Base-by-base conservation (phyloP, 345 rosid genomes). In the Brassica napus region DNA sequence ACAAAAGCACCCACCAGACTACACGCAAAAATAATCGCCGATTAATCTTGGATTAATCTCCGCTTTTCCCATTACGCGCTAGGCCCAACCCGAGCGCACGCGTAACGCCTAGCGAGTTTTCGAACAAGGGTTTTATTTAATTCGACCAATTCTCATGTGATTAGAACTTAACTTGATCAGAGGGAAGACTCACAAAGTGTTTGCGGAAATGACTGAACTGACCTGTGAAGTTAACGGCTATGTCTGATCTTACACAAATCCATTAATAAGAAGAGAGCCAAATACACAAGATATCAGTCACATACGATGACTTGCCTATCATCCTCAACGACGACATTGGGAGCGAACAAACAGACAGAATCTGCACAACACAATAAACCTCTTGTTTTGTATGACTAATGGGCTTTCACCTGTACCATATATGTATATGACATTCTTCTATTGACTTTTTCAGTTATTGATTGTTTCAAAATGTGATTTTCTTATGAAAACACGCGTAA, bases 181-280 rank as follows among this genome's bases (percentile, higher is more conserved):
- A 42, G 6, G 32, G 52, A 14, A 0, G 60, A 35, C 9, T 23
- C 8, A 81, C 31, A 8, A 77, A 0, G 71, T 82, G 88, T 87
- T 88, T 93, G 84, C 4, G 9, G 42, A 35, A 35, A 35, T 35
- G 42, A 35, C 10, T 35, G 0, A 91, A 80, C 88, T 77, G 73
- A 91, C 98, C 97, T 83, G 99, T 90, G 78, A 93, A 90, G 89
- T 95, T 93, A 39, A 89, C 97, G 2, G 99, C 98, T 6, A 95
- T 85, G 83, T 95, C 99, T 92, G 97, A 63, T 82, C 79, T 72
- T 34, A 3, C 68, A 61, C 52, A 73, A 63, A 73, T 67, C 67
- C 26, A 60, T 28, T 15, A 34, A 37, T 1, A 37, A 37, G 11
- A 37, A 8, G 44, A 8, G 8, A 37, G 44, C 10, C 10, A 8